Conservation (phyloP, 768 basidiomycete species). For the Gymnopilus junonius region DNA sequence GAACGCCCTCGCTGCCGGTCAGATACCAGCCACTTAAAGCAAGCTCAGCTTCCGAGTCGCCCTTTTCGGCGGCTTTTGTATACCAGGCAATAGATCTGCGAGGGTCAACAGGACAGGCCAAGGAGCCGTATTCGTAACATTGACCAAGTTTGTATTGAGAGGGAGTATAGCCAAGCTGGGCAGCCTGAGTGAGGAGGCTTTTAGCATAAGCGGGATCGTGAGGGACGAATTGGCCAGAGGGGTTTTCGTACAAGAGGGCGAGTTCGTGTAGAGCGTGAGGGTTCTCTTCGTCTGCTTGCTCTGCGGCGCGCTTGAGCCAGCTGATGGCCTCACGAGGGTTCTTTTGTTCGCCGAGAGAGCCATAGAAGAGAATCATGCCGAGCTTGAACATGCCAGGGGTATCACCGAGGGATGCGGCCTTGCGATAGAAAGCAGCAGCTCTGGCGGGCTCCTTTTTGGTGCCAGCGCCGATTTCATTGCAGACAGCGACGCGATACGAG, state of each 20-base stretch:
- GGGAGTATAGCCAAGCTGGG: constrained; percentile 90
- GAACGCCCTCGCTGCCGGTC: constrained; percentile 91
- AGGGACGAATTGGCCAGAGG: constrained; percentile 67
- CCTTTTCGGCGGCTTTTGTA: constrained; percentile 97
- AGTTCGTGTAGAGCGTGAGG: constrained; percentile 97
- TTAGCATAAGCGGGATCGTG: constrained; percentile 85
- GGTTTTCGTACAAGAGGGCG: constrained; percentile 82
- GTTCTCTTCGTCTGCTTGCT: constrained; percentile 97
- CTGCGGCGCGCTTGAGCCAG: constrained; percentile 94
- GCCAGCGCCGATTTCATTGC: constrained; percentile 98
- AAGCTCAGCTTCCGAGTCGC: constrained; percentile 92
- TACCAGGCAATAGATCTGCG: constrained; percentile 97
- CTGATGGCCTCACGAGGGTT: constrained; percentile 92
- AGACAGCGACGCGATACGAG: constrained; percentile 96
- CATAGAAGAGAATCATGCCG: constrained; percentile 95
- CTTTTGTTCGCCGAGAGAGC: constrained; percentile 77
- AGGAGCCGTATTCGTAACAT: constrained; percentile 90
- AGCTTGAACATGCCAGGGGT: constrained; percentile 99
- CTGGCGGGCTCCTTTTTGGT: constrained; percentile 87
- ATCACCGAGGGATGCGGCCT: constrained; percentile 94
- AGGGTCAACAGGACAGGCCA: constrained; percentile 93
- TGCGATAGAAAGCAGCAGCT: constrained; percentile 95
- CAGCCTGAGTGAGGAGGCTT: constrained; percentile 87
- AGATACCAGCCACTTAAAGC: constrained; percentile 98
- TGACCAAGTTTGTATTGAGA: constrained; percentile 96